A percentile compares a stretch with the other conserved stretches of the same genome.
These are phyloP conservation scores for Butyriboletus appendiculatus DNA, from an alignment of 1,284 basidiomycete genomes.

Conservation along the genomic window DNA sequence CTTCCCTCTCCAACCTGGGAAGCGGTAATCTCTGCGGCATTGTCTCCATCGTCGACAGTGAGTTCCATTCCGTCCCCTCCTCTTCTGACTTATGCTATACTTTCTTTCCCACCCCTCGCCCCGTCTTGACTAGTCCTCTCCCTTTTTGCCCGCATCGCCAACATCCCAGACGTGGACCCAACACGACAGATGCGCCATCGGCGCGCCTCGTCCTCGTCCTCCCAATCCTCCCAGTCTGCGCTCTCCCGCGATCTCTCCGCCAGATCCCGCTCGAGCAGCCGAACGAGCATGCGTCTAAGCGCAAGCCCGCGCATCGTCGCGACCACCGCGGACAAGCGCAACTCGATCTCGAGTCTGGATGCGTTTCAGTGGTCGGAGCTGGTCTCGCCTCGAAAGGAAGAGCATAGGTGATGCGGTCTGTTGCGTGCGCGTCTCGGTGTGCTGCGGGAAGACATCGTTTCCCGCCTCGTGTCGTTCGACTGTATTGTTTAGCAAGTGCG, in stretches of 20 bases:
- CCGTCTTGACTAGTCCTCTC: conserved; percentile 58
- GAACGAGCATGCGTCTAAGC: conserved; percentile 47
- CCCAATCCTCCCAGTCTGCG: conserved; percentile 39
- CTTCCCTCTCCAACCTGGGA: conserved; percentile 38
- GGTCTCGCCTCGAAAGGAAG: conserved; percentile 33
- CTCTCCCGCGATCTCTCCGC: conserved; percentile 14
- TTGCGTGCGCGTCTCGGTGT: background rate
- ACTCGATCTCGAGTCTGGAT: conserved; percentile 32
- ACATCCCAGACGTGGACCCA: conserved; percentile 70
- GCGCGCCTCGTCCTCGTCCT: conserved; percentile 68
- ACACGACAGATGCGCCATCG: conserved; percentile 72
- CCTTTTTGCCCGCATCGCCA: conserved; percentile 69
- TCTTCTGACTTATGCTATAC: background rate
- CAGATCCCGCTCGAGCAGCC: conserved; percentile 49
- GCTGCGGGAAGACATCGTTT: background rate
- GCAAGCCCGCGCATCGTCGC: conserved; percentile 39
- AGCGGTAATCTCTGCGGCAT: conserved; percentile 63
- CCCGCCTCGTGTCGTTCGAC: conserved; percentile 43
- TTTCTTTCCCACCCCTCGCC: background rate
- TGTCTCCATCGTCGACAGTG: conserved; percentile 79
- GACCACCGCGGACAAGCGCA: conserved; percentile 34
- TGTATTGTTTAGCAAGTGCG: conserved; percentile 6
- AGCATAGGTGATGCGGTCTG: conserved; percentile 17
- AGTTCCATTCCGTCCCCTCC: conserved; percentile 23
- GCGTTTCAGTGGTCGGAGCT: conserved; percentile 37